Percentiles rank a stretch among this genome's conserved stretches.
Conservation (phyloP, 371 early-diverging fungal genomes). For the Massospora cicadina region DNA sequence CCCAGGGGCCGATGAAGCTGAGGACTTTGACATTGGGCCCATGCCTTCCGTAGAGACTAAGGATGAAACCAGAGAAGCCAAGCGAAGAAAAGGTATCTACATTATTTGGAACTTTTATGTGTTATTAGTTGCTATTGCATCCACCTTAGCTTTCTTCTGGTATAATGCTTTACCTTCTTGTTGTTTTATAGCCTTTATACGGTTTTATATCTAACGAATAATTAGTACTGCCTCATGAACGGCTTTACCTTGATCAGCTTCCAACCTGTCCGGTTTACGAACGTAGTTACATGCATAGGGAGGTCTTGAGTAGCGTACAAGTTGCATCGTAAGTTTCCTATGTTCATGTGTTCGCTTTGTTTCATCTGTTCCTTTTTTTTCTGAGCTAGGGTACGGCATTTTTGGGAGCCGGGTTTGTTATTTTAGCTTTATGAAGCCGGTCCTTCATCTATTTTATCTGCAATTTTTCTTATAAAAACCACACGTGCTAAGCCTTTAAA, state of each 20-base stretch:
- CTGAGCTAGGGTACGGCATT: too few species aligned
- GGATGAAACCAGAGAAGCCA: neutral
- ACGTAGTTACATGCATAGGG: constrained; percentile 87
- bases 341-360: neutral
- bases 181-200: neutral
- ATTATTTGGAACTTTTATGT: too few species aligned
- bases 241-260: constrained; percentile 49
- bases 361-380: too few species aligned
- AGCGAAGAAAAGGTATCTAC: neutral
- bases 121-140: too few species aligned
- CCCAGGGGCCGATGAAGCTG: neutral
- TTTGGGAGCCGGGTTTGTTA: too few species aligned
- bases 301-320: constrained; percentile 54
- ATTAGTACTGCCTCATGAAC: constrained; percentile 48
- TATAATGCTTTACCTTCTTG: too few species aligned
- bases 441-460: too few species aligned
- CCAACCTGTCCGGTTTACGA: constrained; percentile 83
- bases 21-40: neutral
- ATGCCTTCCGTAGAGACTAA: neutral
- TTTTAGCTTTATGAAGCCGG: too few species aligned
- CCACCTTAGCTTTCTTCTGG: too few species aligned
- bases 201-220: neutral
- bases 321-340: constrained; percentile 36
- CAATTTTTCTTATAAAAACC: too few species aligned
- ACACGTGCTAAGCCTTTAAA: too few species aligned